Evolutionary conservation across 371 early-diverging fungal genomes (phyloP), one percentile per base, ranked within the genome.

Genomic region (Mucor mucedo): DNA sequence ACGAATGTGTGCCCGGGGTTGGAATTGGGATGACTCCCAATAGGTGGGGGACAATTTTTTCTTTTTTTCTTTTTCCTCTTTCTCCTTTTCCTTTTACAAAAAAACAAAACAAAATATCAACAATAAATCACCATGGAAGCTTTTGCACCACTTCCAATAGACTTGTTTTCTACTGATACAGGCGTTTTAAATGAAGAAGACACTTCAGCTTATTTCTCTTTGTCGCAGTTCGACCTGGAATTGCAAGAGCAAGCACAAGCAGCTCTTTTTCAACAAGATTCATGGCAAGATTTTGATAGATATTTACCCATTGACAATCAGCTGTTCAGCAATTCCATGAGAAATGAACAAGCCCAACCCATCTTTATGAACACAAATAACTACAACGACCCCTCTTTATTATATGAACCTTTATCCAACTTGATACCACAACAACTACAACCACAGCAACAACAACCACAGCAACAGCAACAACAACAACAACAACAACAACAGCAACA

Each of bases 201-300:
- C 30, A 57, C 44, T 16, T 44, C 48, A n/a, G 59, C 41, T 32
- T 72, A 68, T 38, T 65, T 72, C 14, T 68, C 72, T 10, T 60
- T 79, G 11, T 76, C 79, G 9, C 75, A 79, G 44, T 74, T 79
- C 41, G 79, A 76, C 33, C 52, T 76, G 29, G 69, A 76, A 57
- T 56, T 79, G 28, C 79, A 79, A 44, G 75, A 79, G 57, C 79
- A 79, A 61, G 79, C 79, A 4, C 79, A 79, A 55, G 69, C 70
- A 8, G 67, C 76, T 28, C 45, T 78, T 42, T 45, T 77, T 38
- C 64, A 68, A 38, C 69, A 75, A 58, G 72, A 73, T 35, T 60
- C 56, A 32, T 75, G 76, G 76, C 79, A 76, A 48, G 74, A 74
- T 42, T 69, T 76, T 47, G 79, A 78, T 66, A 71, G 65, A 62